Conservation (phyloP, 768 basidiomycete genomes). For the Trametes coccinea region DNA sequence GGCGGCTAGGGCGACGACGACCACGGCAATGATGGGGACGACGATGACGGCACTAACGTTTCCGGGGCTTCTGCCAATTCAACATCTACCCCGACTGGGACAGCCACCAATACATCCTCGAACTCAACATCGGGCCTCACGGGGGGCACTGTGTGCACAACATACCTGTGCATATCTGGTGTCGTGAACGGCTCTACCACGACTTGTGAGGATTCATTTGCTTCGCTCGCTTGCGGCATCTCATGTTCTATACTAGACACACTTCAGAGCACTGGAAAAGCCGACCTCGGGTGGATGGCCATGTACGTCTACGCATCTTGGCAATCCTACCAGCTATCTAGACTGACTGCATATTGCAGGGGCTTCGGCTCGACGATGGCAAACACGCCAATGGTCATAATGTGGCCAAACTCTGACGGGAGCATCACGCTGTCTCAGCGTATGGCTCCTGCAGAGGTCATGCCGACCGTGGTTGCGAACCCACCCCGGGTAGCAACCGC, state of each 20-base stretch:
- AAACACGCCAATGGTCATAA: slow-evolving; percentile 66
- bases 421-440: slow-evolving; percentile 68
- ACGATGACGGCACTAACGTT: background rate
- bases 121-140: slow-evolving; percentile 16
- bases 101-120: slow-evolving; percentile 3
- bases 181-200: slow-evolving; percentile 26
- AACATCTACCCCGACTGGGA: slow-evolving; percentile 13
- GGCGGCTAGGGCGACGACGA: slow-evolving; percentile 2
- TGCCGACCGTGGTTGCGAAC: slow-evolving; percentile 55
- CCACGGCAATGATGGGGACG: slow-evolving; percentile 3
- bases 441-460: slow-evolving; percentile 47
- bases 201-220: slow-evolving; percentile 18
- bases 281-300: slow-evolving; percentile 57
- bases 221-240: background rate
- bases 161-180: slow-evolving; percentile 24
- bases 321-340: too few species aligned
- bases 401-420: slow-evolving; percentile 68
- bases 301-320: slow-evolving; percentile 40
- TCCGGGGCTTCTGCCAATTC: slow-evolving; percentile 1
- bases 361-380: slow-evolving; percentile 61
- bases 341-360: slow-evolving; percentile 34
- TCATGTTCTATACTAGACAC: slow-evolving; percentile 39
- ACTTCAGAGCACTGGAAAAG: slow-evolving; percentile 44
- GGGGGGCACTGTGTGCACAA: slow-evolving; percentile 23
- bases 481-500: slow-evolving; percentile 55